These are phyloP conservation scores for Spathaspora arborariae DNA, from an alignment of 805 yeast species.

Conservation along the genomic window DNA sequence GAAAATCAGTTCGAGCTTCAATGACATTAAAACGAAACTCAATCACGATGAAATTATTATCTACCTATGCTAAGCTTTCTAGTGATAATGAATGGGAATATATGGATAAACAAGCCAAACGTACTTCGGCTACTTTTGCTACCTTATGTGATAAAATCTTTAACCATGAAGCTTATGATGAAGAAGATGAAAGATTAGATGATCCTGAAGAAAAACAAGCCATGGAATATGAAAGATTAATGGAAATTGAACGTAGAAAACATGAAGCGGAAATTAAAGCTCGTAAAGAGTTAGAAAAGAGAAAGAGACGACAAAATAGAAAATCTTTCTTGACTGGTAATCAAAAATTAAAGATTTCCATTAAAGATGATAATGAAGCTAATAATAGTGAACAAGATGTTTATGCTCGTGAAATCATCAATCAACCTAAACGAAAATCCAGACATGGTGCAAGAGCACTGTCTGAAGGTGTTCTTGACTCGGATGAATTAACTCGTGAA, in stretches of 20 bases:
- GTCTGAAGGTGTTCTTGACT: conserved; percentile 28
- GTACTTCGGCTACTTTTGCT: conserved; percentile 78
- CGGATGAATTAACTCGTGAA: conserved; percentile 39
- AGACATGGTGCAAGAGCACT: conserved; percentile 30
- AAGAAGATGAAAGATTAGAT: conserved; percentile 45
- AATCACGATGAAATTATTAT: conserved; percentile 63
- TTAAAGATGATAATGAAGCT: conserved; percentile 28
- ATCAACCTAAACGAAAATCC: conserved; percentile 37
- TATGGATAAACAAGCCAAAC: conserved; percentile 66
- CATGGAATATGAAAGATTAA: conserved; percentile 43
- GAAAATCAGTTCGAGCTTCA: conserved; percentile 37
- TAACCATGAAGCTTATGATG: conserved; percentile 55
- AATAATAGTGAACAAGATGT: conserved; percentile 26
- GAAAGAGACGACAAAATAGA: conserved; percentile 39
- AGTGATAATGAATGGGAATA: conserved; percentile 64
- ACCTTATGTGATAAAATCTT: conserved; percentile 72
- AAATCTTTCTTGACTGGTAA: conserved; percentile 37
- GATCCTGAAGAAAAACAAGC: conserved; percentile 42
- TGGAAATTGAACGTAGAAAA: conserved; percentile 44
- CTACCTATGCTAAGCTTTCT: conserved; percentile 70
- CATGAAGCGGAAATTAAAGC: conserved; percentile 52
- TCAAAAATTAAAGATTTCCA: conserved; percentile 31
- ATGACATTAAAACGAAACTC: conserved; percentile 60
- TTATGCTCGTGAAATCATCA: conserved; percentile 21
- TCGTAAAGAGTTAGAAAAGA: conserved; percentile 44